A percentile compares a stretch with the other conserved stretches of the same genome.
phyloP scores from a whole-genome alignment of 2,329 filamentous ascomycete genomes.

The Xylariaceae sp. region DNA sequence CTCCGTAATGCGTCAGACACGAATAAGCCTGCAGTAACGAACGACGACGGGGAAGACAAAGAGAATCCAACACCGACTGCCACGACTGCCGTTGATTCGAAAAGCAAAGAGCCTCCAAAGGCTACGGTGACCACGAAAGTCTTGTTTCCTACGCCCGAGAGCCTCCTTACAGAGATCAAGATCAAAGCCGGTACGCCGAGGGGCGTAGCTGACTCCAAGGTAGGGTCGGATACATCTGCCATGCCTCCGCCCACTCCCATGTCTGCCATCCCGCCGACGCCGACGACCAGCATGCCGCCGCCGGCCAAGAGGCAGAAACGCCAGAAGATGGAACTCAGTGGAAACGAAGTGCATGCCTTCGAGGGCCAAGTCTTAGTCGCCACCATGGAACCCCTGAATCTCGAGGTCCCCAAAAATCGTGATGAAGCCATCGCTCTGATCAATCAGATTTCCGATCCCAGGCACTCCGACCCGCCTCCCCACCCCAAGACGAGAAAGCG shows the following conservation, averaged over 20 bases:
- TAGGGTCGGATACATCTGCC: constrained; percentile 35
- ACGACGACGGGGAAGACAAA: constrained; percentile 49
- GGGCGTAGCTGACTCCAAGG: constrained; percentile 37
- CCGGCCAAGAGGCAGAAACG: constrained; percentile 67
- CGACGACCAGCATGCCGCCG: constrained; percentile 58
- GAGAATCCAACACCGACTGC: constrained; percentile 56
- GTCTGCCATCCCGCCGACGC: constrained; percentile 57
- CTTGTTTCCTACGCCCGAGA: constrained; percentile 78
- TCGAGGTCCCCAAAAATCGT: constrained; percentile 70
- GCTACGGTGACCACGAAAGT: constrained; percentile 74
- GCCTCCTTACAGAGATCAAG: constrained; percentile 70
- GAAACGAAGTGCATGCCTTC: constrained; percentile 67
- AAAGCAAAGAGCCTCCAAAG: constrained; percentile 49
- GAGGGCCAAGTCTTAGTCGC: constrained; percentile 74
- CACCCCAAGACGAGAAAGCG: constrained; percentile 87
- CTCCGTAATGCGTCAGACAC: constrained; percentile 26
- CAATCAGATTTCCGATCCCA: constrained; percentile 69
- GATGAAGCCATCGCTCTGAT: constrained; percentile 71
- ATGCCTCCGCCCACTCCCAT: constrained; percentile 68
- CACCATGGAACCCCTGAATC: constrained; percentile 70
- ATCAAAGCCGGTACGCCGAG: constrained; percentile 72
- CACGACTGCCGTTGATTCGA: constrained; percentile 45
- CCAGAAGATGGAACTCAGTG: constrained; percentile 73
- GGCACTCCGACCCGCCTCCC: constrained; percentile 73
- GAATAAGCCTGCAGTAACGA: constrained; percentile 40